Evolutionary conservation across 73 alveolate genomes (phyloP), one percentile per base, ranked within the genome.

Genomic region (Paramecium pentaurelia): DNA sequence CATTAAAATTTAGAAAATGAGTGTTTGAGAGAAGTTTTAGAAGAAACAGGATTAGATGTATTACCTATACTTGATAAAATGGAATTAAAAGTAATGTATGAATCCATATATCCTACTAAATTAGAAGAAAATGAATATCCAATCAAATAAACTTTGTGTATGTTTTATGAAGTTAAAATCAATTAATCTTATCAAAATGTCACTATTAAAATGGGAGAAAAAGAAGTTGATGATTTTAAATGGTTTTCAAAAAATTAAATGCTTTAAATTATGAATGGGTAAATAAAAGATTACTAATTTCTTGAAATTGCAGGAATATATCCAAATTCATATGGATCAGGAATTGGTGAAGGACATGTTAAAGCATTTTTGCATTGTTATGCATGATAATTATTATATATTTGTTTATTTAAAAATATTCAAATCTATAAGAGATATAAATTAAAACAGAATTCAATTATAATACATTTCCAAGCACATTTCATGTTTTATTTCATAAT

Each of bases 401-500:
- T n/a, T 54, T 54, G 9, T 18, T 54, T n/a, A 54, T 54, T 54
- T 18, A 54, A 54, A 22, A 71, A 71, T 8, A 30, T 27, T 30
- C 38, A 11, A 8, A 58, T 27, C n/a, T 71, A 34, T 71, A 27
- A 71, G 40, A 38, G 86, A 30, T 34, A 71, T 71, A 7, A 71
- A 71, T 36, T 71, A 47, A 71, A 64, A 8, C 9, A 47, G 7
- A 47, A 64, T 11, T 38, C 96, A 97, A 93, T 97, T 96, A 86
- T 97, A 96, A 97, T 98, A 97, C 98, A 97, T 96, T 58, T 97
- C 98, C 36, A 97, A 60, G 30, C 95, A 90, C 97, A 96, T 93
- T 9, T 98, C 99, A 84, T 97, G 98, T 25, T 95, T 93, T 58
- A 95, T 95, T 93, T 97, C 99, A 36, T 97, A 97, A 93, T 97